Evolutionary conservation across 345 rosid genomes (phyloP), one percentile per base, ranked within the genome.

Genomic region (Pugionium cornutum): DNA sequence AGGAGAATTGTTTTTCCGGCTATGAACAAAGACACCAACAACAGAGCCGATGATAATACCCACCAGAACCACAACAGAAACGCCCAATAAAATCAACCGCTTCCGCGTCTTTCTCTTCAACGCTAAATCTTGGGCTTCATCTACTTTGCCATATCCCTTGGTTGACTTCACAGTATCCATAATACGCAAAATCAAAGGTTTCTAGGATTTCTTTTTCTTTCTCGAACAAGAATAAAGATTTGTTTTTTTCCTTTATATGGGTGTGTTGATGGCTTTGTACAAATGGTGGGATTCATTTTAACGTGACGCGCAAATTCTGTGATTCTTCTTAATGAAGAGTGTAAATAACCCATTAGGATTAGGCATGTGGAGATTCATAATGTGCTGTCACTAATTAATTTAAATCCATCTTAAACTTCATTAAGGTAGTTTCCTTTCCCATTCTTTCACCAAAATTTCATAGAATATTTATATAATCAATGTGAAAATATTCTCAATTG

Each of bases 71-170:
- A 70, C 6, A 33, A 64, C 10, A 53, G 86, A 76, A 49, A 80
- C n/a, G 9, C 36, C 51, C 9, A 84, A 8, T 43, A 77, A 35
- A 59, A 82, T 31, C 45, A 73, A 26, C 33, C 94, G 91, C 58
- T 68, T 72, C 4, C 82, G 67, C 1, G 86, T 69, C 57, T 77
- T 86, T 34, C 50, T 68, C 44, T 75, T 77, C 80, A 76, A 83
- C 9, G 83, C 83, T 45, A 51, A 74, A 59, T 87, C 74, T 63
- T 88, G 81, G 1, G 54, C 53, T 66, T 74, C 84, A 5, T 89
- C 85, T 0, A 92, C 91, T 69, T 92, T 87, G 6, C 86, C 95
- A 49, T 92, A 92, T 29, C 96, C 89, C 42, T 81, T 87, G 69
- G 85, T 78, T 42, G 89, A 89, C 4, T 83, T 86, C 51, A 83